phyloP scores from a whole-genome alignment of 345 rosid genomes.

The Tarenaya hassleriana region DNA sequence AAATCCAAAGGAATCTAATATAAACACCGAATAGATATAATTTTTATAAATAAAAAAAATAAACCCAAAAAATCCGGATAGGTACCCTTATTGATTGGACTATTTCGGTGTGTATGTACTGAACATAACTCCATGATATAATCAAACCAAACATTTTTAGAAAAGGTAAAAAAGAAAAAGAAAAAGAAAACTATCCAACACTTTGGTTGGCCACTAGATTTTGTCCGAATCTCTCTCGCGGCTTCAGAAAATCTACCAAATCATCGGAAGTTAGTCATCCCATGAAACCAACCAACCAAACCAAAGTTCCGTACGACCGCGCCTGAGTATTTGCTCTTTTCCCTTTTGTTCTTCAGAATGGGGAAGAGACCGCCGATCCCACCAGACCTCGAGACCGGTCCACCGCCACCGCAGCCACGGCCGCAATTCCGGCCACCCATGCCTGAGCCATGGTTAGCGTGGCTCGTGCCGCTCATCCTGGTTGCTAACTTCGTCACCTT shows the following conservation, averaged over 20 bases:
- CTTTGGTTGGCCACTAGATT: constrained; percentile 26
- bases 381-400: constrained; percentile 26
- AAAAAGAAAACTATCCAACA: no score
- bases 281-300: constrained; percentile 1
- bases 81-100: no score
- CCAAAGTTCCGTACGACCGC: constrained; percentile 7
- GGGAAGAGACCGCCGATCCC: constrained; percentile 33
- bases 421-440: constrained; percentile 36
- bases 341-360: no score
- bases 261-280: constrained; percentile 8
- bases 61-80: no score
- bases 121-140: no score
- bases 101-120: no score
- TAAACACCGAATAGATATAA: no score
- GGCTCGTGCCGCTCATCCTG: constrained; percentile 66
- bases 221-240: constrained; percentile 26
- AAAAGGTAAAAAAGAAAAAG: no score
- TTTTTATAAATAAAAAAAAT: no score
- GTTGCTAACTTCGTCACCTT: constrained; percentile 39
- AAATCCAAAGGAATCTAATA: no score
- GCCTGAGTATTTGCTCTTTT: constrained; percentile 21
- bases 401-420: no score
- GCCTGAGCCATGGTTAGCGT: constrained; percentile 50
- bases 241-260: constrained; percentile 20
- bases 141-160: no score